Percentiles rank a stretch among this genome's conserved stretches.
These are phyloP conservation scores for Nakataea oryzae DNA, from an alignment of 2,329 filamentous ascomycete genomes.

Conservation along the genomic window DNA sequence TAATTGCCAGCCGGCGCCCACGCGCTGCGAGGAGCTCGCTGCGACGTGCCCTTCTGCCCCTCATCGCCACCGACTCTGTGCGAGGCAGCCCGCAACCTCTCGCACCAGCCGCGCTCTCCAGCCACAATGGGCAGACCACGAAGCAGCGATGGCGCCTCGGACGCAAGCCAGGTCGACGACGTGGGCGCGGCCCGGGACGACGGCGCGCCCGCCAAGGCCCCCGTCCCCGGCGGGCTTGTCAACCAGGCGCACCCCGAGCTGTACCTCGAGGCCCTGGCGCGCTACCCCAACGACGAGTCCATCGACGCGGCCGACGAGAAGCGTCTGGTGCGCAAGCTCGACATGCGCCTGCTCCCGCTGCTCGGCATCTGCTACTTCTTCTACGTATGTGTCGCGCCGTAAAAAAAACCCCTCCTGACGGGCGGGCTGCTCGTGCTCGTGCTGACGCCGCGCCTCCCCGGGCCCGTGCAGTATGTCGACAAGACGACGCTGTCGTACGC, in stretches of 20 bases:
- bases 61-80: neutral
- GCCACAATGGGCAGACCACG: neutral
- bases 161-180: neutral
- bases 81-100: neutral
- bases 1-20: neutral
- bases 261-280: slow-evolving; percentile 22
- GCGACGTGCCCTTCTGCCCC: neutral
- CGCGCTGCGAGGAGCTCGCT: slow-evolving; percentile 6
- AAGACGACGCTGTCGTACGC: slow-evolving; percentile 51
- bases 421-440: too few species aligned
- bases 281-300: slow-evolving; percentile 24
- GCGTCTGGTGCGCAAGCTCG: slow-evolving; percentile 23
- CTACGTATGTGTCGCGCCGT: slow-evolving; percentile 17
- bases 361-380: slow-evolving; percentile 30
- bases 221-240: slow-evolving; percentile 3
- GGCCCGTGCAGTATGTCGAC: slow-evolving; percentile 13
- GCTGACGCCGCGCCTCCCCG: neutral
- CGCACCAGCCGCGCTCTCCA: neutral
- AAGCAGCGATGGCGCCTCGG: neutral
- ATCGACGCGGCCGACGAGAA: slow-evolving; percentile 23
- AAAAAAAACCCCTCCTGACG: too few species aligned
- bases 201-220: neutral
- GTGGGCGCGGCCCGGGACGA: neutral
- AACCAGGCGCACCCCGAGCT: slow-evolving; percentile 16
- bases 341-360: slow-evolving; percentile 24